Evolutionary conservation across 495 filamentous ascomycete species (phyloP), one percentile per base, ranked within the genome.

Genomic region (Tuber umbilicatum): DNA sequence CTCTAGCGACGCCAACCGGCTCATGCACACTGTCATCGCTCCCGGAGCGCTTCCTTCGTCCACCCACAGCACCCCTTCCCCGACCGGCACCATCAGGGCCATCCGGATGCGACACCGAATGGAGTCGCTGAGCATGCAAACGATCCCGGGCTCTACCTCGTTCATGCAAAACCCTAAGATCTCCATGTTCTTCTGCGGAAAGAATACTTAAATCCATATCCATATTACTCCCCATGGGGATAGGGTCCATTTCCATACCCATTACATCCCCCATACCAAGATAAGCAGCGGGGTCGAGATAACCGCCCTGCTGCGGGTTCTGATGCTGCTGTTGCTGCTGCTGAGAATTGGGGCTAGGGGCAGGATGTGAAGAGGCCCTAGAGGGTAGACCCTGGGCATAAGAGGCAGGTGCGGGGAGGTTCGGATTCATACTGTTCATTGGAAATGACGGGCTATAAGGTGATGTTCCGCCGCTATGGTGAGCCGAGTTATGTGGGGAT

Each of bases 201-300:
- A 81, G 79, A 64, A 81, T 81, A 70, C 80, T 78, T 27, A 81
- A 64, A 68, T 81, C 80, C 80, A 81, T 81, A 55, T 78, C 77
- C 76, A 78, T 78, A 31, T 39, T 71, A 21, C 64, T 31, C 21
- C 79, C 80, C 73, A 81, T 78, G 16, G 75, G 75, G 71, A 80
- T 64, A n/a, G 77, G 76, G 10, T 76, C 79, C 60, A 81, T 81
- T 23, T 55, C 60, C 80, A 81, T 78, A 19, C 79, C 75, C 79
- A 81, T 81, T 40, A 81, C 80, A 68, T 81, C 79, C 37, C 72
- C 70, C 76, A 79, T 79, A 73, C 72, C 74, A 38, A 79, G 77
- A 47, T 79, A 79, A 23, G 77, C 27, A 19, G 77, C 64, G 45
- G 75, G 75, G 69, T 79, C 77, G 41, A 79, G 47, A 38, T 78